Evolutionary conservation across 805 yeast species (phyloP), one percentile per base, ranked within the genome.

Genomic region (Ogataea nonfermentans): DNA sequence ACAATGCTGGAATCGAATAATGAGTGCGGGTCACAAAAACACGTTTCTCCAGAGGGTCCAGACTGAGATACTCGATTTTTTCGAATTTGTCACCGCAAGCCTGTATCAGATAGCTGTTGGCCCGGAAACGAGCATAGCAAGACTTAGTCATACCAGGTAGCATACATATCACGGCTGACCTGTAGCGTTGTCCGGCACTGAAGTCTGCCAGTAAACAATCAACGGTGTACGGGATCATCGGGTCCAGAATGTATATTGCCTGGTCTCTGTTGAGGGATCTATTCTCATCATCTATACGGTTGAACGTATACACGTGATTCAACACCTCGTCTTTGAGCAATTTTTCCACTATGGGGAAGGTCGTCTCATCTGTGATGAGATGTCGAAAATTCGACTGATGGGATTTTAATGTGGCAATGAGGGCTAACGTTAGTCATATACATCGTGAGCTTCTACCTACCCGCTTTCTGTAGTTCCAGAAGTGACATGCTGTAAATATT

Each of bases 161-260:
- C 51, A 91, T 79, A 44, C 84, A 73, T 5, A 87, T 72, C 57
- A 84, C 81, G 1, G 90, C 90, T 29, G 71, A 74, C 40, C 78
- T 78, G 63, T 90, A 93, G 41, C 95, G 73, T n/a, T 75, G 67
- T 1, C 91, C 84, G 14, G 69, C 66, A 8, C 73, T 61, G 48
- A 73, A 84, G 61, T 93, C 99, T 0, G 90, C 80, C 33, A 78
- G 62, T 14, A 93, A 70, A 62, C 98, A 90, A 41, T 81, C 82
- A 42, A 88, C 64, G 26, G 82, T 76, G 63, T 76, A 87, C 24
- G 66, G 62, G 4, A 79, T 63, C 4, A 50, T 36, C 1, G 95
- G 89, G 35, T 84, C 85, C 12, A 88, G 62, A 19, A 93, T 65
- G 61, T 93, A 93, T 8, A 93, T 67, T 6, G 89, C 97, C 49